Conservation (phyloP, 1,284 basidiomycete genomes). For the Fomitopsis pinicola region DNA sequence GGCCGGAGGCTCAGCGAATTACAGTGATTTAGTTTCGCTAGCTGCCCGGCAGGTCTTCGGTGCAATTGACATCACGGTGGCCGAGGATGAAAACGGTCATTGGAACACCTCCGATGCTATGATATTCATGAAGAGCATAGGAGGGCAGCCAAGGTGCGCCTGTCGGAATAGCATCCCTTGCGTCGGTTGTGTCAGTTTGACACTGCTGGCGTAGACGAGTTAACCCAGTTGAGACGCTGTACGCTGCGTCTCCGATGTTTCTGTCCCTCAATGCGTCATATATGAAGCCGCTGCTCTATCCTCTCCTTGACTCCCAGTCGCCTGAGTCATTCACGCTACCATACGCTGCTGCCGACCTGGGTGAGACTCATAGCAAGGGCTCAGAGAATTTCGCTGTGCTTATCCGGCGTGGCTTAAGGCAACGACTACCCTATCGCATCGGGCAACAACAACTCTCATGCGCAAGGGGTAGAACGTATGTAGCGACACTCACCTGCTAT, state of each 20-base stretch:
- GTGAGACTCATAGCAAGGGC: constrained; percentile 15
- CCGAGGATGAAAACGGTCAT: constrained; percentile 26
- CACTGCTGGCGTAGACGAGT: constrained; percentile 18
- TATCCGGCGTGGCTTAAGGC: constrained; percentile 3
- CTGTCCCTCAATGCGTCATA: constrained; percentile 42
- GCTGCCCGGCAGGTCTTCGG: constrained; percentile 38
- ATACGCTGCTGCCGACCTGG: constrained; percentile 40
- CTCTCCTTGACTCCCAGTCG: constrained; percentile 39
- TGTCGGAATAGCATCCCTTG: neutral
- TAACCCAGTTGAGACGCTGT: constrained; percentile 47
- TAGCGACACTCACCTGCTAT: no score
- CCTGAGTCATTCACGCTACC: constrained; percentile 17
- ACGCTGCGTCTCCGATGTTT: constrained; percentile 41
- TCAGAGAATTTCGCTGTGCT: neutral
- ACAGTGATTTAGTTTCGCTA: constrained; percentile 37
- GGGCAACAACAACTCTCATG: constrained; percentile 3
- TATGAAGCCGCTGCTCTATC: constrained; percentile 37
- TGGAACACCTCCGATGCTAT: constrained; percentile 36
- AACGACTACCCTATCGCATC: constrained; percentile 13
- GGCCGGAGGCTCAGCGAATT: constrained; percentile 23
- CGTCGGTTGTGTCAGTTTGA: neutral
- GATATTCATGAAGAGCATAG: constrained; percentile 41
- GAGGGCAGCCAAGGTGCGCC: constrained; percentile 5
- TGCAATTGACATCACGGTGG: constrained; percentile 33
- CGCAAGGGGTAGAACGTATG: constrained; percentile 26